Evolutionary conservation across 257 asterid species (phyloP).

Genomic region (Rhazya stricta): DNA sequence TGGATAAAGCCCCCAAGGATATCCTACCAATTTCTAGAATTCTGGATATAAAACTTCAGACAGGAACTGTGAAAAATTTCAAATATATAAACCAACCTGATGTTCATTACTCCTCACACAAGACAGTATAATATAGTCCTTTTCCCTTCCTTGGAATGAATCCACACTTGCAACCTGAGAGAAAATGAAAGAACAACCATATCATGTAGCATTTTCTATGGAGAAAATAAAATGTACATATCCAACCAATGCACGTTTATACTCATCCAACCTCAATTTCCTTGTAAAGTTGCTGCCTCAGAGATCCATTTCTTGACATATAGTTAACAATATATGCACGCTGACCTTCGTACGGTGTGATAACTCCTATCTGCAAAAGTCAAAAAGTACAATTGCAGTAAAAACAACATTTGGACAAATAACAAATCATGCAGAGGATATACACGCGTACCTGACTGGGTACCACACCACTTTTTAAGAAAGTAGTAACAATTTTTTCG

Average conservation of each 20-base stretch:
- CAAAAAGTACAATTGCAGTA: conserved; percentile 3
- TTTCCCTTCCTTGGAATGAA: conserved; percentile 98
- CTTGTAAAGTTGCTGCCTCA: conserved; percentile 96
- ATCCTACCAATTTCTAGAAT: not conserved
- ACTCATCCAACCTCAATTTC: conserved; percentile 75
- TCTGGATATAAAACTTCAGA: not conserved
- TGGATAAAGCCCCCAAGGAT: too few species aligned
- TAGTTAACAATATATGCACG: conserved; percentile 95
- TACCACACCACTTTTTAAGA: conserved; percentile 94
- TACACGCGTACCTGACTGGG: conserved; percentile 70
- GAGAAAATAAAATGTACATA: not conserved
- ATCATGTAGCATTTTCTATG: conserved; percentile 11
- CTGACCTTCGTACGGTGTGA: conserved; percentile 98
- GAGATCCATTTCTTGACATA: conserved; percentile 94
- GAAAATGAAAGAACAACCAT: too few species aligned
- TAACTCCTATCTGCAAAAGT: conserved; percentile 76
- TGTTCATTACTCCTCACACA: conserved; percentile 99
- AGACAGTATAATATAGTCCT: conserved; percentile 87
- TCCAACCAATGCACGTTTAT: conserved; percentile 1
- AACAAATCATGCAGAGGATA: not conserved
- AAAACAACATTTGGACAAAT: not conserved
- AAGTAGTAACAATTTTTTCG: conserved; percentile 92
- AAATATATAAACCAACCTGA: conserved; percentile 52
- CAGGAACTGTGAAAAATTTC: not conserved
- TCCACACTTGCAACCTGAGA: conserved; percentile 97